phyloP scores from a whole-genome alignment of 106 monocot genomes.

The Dendrobium officinale region DNA sequence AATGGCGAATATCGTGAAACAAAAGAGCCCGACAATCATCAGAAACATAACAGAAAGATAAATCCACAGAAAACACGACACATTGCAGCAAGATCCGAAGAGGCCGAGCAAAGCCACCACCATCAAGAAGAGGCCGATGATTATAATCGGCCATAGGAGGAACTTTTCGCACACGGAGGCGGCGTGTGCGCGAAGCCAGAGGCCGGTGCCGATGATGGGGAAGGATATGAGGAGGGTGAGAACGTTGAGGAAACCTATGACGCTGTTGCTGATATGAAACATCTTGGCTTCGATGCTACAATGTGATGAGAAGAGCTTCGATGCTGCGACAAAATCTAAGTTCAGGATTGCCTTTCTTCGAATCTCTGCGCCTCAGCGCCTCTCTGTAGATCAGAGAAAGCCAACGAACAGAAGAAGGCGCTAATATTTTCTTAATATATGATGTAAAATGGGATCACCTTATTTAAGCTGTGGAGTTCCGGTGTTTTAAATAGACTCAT shows the following conservation, averaged over 20 bases:
- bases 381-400: no score
- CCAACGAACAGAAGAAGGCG: no score
- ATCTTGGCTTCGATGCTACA: slow-evolving; percentile 6
- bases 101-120: slow-evolving; percentile 31
- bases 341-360: no score
- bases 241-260: slow-evolving; percentile 26
- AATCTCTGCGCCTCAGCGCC: no score
- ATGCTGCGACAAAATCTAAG: no score
- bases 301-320: no score
- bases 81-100: slow-evolving; percentile 38
- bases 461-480: no score
- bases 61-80: slow-evolving; percentile 30
- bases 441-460: no score
- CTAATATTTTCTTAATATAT: no score
- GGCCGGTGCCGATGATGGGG: slow-evolving; percentile 29
- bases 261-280: slow-evolving; percentile 33
- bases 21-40: slow-evolving; percentile 24
- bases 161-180: slow-evolving; percentile 27
- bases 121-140: slow-evolving; percentile 22
- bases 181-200: slow-evolving; percentile 16
- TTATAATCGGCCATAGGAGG: slow-evolving; percentile 18
- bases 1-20: slow-evolving; percentile 25
- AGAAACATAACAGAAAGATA: slow-evolving; percentile 51
- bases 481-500: no score
- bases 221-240: slow-evolving; percentile 28